Conservation (phyloP, 768 basidiomycete genomes). For the Mycena vitilis region DNA sequence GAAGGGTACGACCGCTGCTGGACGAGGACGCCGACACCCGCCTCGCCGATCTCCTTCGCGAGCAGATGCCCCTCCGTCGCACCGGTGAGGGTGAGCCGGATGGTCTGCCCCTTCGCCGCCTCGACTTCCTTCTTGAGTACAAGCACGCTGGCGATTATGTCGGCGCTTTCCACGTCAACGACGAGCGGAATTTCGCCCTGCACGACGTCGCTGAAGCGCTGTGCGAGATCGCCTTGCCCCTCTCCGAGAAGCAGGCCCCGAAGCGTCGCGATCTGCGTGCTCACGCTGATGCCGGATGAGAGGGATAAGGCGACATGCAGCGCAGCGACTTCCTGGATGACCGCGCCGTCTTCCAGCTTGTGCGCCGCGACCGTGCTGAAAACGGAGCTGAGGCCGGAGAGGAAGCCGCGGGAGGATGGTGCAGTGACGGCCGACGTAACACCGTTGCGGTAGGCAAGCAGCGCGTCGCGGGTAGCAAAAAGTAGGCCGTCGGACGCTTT, state of each 20-base stretch:
- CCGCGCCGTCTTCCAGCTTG: constrained; percentile 69
- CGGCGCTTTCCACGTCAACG: constrained; percentile 77
- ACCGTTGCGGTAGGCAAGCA: constrained; percentile 72
- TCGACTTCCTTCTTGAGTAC: constrained; percentile 69
- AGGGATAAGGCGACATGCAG: constrained; percentile 66
- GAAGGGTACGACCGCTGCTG: constrained; percentile 71
- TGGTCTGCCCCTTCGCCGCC: constrained; percentile 43
- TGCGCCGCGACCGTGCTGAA: constrained; percentile 73
- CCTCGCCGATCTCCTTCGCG: constrained; percentile 69
- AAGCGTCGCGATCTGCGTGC: constrained; percentile 72
- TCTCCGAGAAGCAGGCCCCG: constrained; percentile 57
- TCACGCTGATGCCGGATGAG: constrained; percentile 59
- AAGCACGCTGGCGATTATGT: constrained; percentile 79
- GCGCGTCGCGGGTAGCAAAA: constrained; percentile 47
- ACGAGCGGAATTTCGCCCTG: constrained; percentile 75
- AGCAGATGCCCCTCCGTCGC: constrained; percentile 73
- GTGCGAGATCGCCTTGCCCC: constrained; percentile 48
- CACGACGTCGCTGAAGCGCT: constrained; percentile 40
- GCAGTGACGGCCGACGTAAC: constrained; percentile 79
- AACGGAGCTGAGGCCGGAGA: constrained; percentile 72
- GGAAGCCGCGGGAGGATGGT: constrained; percentile 65
- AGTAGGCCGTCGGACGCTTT: constrained; percentile 74
- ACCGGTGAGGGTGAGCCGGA: constrained; percentile 65
- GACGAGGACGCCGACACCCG: constrained; percentile 77
- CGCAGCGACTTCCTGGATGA: constrained; percentile 71